These are phyloP conservation scores for Chrysoporthe deuterocubensis DNA, from an alignment of 2,329 filamentous ascomycete genomes.

Conservation along the genomic window DNA sequence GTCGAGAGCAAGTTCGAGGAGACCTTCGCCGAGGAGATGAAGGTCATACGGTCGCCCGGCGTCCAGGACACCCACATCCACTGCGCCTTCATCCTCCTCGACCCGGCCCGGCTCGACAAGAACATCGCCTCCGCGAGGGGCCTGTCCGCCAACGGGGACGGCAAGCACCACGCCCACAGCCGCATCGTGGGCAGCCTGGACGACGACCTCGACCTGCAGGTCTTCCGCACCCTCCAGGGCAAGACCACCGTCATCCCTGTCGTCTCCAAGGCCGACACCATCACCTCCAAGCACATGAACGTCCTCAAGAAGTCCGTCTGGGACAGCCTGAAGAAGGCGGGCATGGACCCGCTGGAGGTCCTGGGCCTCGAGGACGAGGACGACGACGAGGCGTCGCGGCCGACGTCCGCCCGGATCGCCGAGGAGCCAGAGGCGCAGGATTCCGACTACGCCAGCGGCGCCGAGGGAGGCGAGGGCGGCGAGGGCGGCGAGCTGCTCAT, in stretches of 20 bases:
- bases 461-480: constrained; percentile 27
- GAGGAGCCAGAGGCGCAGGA: constrained; percentile 47
- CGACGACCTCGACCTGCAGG: constrained; percentile 87
- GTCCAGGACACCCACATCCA: constrained; percentile 97
- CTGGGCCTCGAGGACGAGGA: constrained; percentile 77
- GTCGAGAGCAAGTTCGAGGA: constrained; percentile 98
- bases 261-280: constrained; percentile 94
- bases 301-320: constrained; percentile 90
- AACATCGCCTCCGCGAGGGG: constrained; percentile 74
- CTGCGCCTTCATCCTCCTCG: constrained; percentile 89
- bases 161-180: constrained; percentile 46
- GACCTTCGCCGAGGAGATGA: constrained; percentile 96
- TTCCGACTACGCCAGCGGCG: constrained; percentile 37
- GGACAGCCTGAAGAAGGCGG: constrained; percentile 82
- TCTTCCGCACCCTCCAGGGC: constrained; percentile 83
- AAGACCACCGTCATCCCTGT: constrained; percentile 96
- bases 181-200: constrained; percentile 73
- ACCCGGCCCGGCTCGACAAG: constrained; percentile 82
- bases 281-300: constrained; percentile 93
- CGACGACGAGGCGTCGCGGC: constrained; percentile 60
- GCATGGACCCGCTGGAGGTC: constrained; percentile 85
- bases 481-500: constrained; percentile 43
- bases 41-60: constrained; percentile 90
- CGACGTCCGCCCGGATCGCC: constrained; percentile 55
- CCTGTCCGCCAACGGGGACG: constrained; percentile 52